Conservation (phyloP, 2,329 filamentous ascomycete species). For the Chaetomium globosum region DNA sequence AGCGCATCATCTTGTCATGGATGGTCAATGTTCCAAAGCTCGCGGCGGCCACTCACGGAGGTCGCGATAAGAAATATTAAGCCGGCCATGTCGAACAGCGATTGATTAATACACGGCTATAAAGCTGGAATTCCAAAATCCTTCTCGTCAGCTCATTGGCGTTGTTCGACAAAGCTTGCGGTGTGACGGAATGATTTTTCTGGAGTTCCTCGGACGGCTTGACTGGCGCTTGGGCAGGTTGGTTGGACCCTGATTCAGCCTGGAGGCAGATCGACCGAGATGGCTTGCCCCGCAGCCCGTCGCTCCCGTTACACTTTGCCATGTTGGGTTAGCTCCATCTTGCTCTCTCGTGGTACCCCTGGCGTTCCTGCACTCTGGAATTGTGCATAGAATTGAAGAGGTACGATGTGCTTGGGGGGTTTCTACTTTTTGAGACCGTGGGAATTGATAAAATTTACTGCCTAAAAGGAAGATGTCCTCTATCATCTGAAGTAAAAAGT, state of each 20-base stretch:
- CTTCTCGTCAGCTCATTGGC: slow-evolving; percentile 24
- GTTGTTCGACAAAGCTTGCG: background rate
- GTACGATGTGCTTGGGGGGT: too few relatives aligned
- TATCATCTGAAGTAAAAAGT: background rate
- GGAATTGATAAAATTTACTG: background rate
- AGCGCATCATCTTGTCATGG: slow-evolving; percentile 27
- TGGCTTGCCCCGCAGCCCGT: slow-evolving; percentile 10
- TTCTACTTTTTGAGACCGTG: background rate
- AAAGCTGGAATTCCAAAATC: background rate
- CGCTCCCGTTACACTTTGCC: slow-evolving; percentile 22
- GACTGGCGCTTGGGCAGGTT: slow-evolving; percentile 13
- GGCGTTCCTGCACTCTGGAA: background rate
- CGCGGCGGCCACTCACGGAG: slow-evolving; percentile 36
- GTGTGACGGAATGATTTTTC: background rate
- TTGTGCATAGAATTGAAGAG: background rate
- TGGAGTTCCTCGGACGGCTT: background rate
- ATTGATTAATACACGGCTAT: slow-evolving; percentile 9
- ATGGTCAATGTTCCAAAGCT: background rate
- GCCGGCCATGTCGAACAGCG: slow-evolving; percentile 40
- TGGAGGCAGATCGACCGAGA: slow-evolving; percentile 15
- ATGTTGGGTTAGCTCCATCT: slow-evolving; percentile 9
- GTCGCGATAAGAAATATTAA: slow-evolving; percentile 41
- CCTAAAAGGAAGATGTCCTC: background rate
- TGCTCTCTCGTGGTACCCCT: background rate
- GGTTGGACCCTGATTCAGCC: slow-evolving; percentile 13